These are phyloP conservation scores for Podila epicladia DNA, from an alignment of 192 early-diverging fungal species.

Conservation along the genomic window DNA sequence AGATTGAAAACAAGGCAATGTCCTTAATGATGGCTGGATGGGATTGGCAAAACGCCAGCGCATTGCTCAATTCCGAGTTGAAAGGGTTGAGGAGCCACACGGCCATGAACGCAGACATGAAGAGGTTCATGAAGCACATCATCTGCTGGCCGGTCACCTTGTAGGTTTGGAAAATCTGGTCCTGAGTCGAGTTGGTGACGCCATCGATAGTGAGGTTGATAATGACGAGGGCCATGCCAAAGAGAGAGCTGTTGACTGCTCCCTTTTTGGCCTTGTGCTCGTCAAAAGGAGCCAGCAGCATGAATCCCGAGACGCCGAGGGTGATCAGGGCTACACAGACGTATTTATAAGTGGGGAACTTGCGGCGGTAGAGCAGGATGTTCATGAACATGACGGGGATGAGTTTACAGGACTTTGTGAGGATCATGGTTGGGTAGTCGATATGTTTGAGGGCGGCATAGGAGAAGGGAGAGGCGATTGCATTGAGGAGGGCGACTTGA, in stretches of 20 bases:
- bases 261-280: conserved; percentile 52
- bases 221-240: conserved; percentile 82
- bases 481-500: conserved; percentile 80
- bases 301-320: conserved; percentile 90
- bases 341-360: conserved; percentile 90
- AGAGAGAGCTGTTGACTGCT: conserved; percentile 72
- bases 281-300: conserved; percentile 78
- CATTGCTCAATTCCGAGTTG: conserved; percentile 80
- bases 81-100: conserved; percentile 83
- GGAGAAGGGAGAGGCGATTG: conserved; percentile 88
- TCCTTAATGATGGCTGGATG: conserved; percentile 87
- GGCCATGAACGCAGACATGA: conserved; percentile 77
- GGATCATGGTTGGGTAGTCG: conserved; percentile 97
- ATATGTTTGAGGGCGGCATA: conserved; percentile 93
- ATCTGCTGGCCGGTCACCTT: conserved; percentile 89
- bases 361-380: conserved; percentile 87
- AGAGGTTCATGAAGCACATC: conserved; percentile 98
- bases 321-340: conserved; percentile 89
- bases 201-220: conserved; percentile 94
- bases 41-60: conserved; percentile 78
- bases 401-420: conserved; percentile 97
- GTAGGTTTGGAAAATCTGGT: conserved; percentile 89
- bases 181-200: conserved; percentile 94
- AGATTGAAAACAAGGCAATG: conserved; percentile 87
- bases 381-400: conserved; percentile 98